phyloP scores from a whole-genome alignment of 163 green algal species.

The Chloroidium sp. region DNA sequence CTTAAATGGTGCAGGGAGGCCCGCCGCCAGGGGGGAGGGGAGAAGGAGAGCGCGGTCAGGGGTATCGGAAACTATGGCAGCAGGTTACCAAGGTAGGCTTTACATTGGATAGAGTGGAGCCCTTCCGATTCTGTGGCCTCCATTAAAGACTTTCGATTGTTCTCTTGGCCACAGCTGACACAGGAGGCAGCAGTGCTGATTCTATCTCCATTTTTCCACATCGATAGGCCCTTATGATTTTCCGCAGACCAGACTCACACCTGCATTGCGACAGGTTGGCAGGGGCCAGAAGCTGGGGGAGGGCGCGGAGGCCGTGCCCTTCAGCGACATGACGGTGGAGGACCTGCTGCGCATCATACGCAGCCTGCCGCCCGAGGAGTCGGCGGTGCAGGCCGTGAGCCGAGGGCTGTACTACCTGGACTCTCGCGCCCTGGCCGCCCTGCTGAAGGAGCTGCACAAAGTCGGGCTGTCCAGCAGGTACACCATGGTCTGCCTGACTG shows the following conservation, averaged over 20 bases:
- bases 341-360: conserved; percentile 54
- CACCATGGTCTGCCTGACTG: not conserved
- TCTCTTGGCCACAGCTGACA: too few species aligned
- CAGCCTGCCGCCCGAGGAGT: conserved; percentile 43
- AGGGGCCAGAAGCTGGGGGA: conserved; percentile 38
- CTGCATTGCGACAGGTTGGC: conserved; percentile 8
- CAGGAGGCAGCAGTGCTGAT: too few species aligned
- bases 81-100: conserved; percentile 20
- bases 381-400: conserved; percentile 31
- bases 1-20: not conserved
- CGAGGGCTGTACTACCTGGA: conserved; percentile 69
- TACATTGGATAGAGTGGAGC: not conserved
- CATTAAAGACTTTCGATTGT: too few species aligned
- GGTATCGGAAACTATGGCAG: conserved; percentile 41
- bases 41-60: conserved; percentile 11
- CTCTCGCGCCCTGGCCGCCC: conserved; percentile 53
- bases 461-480: conserved; percentile 31
- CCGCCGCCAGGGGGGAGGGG: not conserved
- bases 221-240: not conserved
- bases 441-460: conserved; percentile 74
- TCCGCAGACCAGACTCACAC: not conserved
- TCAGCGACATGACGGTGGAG: conserved; percentile 56
- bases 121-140: too few species aligned
- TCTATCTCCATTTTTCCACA: too few species aligned
- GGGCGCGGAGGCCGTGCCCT: conserved; percentile 12